phyloP scores from a whole-genome alignment of 2,329 filamentous ascomycete species.

The Calonectria henricotiae region DNA sequence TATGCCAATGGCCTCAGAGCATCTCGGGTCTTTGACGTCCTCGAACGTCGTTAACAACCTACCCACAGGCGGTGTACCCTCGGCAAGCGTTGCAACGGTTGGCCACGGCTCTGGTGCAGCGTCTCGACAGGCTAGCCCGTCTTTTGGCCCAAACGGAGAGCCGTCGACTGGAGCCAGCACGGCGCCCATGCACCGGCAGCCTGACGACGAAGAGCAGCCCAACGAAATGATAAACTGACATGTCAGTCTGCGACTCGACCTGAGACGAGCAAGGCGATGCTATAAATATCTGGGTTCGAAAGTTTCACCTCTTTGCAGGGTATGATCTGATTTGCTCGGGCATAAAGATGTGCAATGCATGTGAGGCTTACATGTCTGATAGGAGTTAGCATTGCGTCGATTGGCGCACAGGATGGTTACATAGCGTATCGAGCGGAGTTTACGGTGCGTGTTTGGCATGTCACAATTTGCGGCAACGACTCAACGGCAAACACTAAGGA shows the following conservation, averaged over 20 bases:
- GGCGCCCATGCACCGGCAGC: slow-evolving; percentile 56
- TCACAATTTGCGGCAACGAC: slow-evolving; percentile 37
- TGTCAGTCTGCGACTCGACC: slow-evolving; percentile 35
- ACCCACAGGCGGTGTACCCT: slow-evolving; percentile 43
- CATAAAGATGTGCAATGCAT: slow-evolving; percentile 22
- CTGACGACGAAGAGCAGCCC: slow-evolving; percentile 41
- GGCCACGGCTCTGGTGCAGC: slow-evolving; percentile 42
- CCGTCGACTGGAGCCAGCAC: slow-evolving; percentile 57
- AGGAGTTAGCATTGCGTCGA: slow-evolving; percentile 35
- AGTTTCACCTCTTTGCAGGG: slow-evolving; percentile 42
- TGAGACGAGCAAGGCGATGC: slow-evolving; percentile 36
- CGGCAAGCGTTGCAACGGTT: slow-evolving; percentile 55
- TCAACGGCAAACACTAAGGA: slow-evolving; percentile 37
- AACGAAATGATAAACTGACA: slow-evolving; percentile 47
- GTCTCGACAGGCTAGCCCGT: slow-evolving; percentile 40
- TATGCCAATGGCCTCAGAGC: slow-evolving; percentile 41
- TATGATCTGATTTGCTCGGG: slow-evolving; percentile 35
- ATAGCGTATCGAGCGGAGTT: slow-evolving; percentile 39
- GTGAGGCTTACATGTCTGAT: slow-evolving; percentile 28
- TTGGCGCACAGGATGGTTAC: slow-evolving; percentile 35
- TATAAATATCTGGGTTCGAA: slow-evolving; percentile 40
- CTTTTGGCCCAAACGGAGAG: slow-evolving; percentile 50
- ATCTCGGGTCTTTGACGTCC: slow-evolving; percentile 46
- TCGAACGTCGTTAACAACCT: slow-evolving; percentile 54
- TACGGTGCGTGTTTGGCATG: slow-evolving; percentile 36